Evolutionary conservation across 257 asterid species (phyloP).

Genomic region (Salvia miltiorrhiza): DNA sequence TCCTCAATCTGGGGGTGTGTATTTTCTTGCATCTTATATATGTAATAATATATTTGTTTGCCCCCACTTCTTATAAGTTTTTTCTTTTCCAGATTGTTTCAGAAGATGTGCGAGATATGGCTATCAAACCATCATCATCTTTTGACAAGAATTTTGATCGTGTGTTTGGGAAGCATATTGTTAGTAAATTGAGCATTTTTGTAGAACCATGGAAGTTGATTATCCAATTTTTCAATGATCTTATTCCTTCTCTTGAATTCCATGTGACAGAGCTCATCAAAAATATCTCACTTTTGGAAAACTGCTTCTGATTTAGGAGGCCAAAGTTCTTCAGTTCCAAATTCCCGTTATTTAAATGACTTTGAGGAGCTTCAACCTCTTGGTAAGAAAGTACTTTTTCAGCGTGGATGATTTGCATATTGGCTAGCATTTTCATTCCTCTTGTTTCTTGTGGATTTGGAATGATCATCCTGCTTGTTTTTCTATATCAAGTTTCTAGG

Average conservation of each 20-base stretch:
- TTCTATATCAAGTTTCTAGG: neutral
- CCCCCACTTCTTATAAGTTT: slow-evolving; percentile 14
- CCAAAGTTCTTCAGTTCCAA: slow-evolving; percentile 55
- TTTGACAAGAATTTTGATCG: slow-evolving; percentile 68
- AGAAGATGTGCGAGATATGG: slow-evolving; percentile 67
- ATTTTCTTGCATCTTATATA: slow-evolving; percentile 20
- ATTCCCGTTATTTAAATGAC: slow-evolving; percentile 82
- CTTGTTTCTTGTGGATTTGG: slow-evolving; percentile 10
- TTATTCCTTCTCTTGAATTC: slow-evolving; percentile 17
- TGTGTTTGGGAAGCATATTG: slow-evolving; percentile 67
- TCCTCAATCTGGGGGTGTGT: slow-evolving; percentile 70
- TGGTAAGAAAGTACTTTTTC: slow-evolving; percentile 40
- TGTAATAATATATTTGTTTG: slow-evolving; percentile 9
- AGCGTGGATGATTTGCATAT: slow-evolving; percentile 20
- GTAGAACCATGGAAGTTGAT: slow-evolving; percentile 18
- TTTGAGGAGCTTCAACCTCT: slow-evolving; percentile 97
- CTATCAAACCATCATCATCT: slow-evolving; percentile 58
- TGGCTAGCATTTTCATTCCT: neutral
- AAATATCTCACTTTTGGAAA: slow-evolving; percentile 70
- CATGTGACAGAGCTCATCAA: slow-evolving; percentile 58
- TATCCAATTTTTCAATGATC: slow-evolving; percentile 20
- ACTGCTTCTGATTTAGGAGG: slow-evolving; percentile 54
- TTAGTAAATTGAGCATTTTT: slow-evolving; percentile 32
- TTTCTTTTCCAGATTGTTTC: slow-evolving; percentile 61
- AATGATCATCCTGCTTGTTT: neutral